These are phyloP conservation scores for Trichoderma harzianum DNA, from an alignment of 2,329 filamentous ascomycete species.

Conservation along the genomic window DNA sequence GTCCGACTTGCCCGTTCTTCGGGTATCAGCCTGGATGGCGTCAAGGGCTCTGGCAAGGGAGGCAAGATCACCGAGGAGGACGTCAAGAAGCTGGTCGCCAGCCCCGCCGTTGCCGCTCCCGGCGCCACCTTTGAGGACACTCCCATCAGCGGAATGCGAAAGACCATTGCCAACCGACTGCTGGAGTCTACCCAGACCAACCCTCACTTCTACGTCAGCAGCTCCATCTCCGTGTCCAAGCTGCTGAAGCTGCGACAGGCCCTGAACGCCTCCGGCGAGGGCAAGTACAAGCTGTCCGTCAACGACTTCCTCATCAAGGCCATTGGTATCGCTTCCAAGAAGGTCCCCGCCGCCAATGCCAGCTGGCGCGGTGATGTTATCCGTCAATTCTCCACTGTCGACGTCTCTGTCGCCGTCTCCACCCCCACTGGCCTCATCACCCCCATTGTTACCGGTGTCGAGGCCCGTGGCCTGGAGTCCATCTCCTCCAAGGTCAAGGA, in stretches of 20 bases:
- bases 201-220: slow-evolving; percentile 97
- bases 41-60: slow-evolving; percentile 84
- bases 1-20: slow-evolving; percentile 83
- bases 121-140: slow-evolving; percentile 76
- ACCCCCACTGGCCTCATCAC: slow-evolving; percentile 95
- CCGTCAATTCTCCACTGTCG: slow-evolving; percentile 88
- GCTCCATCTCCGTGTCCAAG: slow-evolving; percentile 87
- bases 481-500: slow-evolving; percentile 93
- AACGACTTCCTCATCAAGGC: slow-evolving; percentile 99
- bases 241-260: slow-evolving; percentile 93
- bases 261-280: slow-evolving; percentile 82
- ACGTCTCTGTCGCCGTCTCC: slow-evolving; percentile 92
- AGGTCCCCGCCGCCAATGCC: slow-evolving; percentile 94
- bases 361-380: slow-evolving; percentile 90
- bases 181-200: slow-evolving; percentile 86
- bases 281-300: slow-evolving; percentile 98
- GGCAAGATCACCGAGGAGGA: slow-evolving; percentile 90
- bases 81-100: slow-evolving; percentile 75
- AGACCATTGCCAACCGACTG: slow-evolving; percentile 91
- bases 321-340: slow-evolving; percentile 79
- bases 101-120: slow-evolving; percentile 50
- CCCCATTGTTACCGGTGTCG: slow-evolving; percentile 88
- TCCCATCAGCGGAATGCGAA: slow-evolving; percentile 89
- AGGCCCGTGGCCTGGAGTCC: slow-evolving; percentile 78
- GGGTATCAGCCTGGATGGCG: slow-evolving; percentile 67